phyloP scores from a whole-genome alignment of 1,139 yeast species.

The Geotrichum bryndzae region DNA sequence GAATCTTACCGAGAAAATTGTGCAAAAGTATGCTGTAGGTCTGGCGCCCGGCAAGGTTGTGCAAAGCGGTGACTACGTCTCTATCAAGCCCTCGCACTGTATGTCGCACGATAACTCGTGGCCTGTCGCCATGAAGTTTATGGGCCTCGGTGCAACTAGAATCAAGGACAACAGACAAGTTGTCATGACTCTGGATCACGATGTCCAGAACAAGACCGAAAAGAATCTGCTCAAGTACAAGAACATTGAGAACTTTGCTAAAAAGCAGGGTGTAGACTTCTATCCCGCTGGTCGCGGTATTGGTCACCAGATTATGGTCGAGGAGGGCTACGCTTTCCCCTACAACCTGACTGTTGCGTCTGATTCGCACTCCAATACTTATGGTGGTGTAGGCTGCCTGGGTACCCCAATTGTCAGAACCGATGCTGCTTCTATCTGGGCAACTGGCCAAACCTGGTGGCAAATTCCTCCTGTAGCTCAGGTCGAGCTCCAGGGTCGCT shows the following conservation, averaged over 20 bases:
- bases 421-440: constrained; percentile 99
- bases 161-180: constrained; percentile 84
- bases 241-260: constrained; percentile 85
- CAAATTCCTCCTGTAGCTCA: constrained; percentile 98
- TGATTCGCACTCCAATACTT: constrained; percentile 95
- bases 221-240: constrained; percentile 80
- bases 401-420: constrained; percentile 98
- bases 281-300: constrained; percentile 99
- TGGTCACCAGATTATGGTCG: constrained; percentile 98
- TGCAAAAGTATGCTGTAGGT: constrained; percentile 87
- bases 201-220: constrained; percentile 87
- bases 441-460: constrained; percentile 99
- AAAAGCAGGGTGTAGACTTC: constrained; percentile 88
- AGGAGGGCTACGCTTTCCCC: constrained; percentile 97
- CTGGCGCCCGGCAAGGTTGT: constrained; percentile 64
- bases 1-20: constrained; percentile 90
- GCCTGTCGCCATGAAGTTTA: constrained; percentile 97
- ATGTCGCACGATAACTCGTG: constrained; percentile 99
- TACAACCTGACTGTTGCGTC: constrained; percentile 90
- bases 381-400: constrained; percentile 92
- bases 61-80: constrained; percentile 86
- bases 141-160: constrained; percentile 83
- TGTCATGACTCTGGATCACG: constrained; percentile 94
- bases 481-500: constrained; percentile 75
- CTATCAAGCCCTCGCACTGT: constrained; percentile 92